A percentile compares a stretch with the other conserved stretches of the same genome.
Conservation (phyloP, 164 flowering plant species). For the Aristolochia fimbriata region DNA sequence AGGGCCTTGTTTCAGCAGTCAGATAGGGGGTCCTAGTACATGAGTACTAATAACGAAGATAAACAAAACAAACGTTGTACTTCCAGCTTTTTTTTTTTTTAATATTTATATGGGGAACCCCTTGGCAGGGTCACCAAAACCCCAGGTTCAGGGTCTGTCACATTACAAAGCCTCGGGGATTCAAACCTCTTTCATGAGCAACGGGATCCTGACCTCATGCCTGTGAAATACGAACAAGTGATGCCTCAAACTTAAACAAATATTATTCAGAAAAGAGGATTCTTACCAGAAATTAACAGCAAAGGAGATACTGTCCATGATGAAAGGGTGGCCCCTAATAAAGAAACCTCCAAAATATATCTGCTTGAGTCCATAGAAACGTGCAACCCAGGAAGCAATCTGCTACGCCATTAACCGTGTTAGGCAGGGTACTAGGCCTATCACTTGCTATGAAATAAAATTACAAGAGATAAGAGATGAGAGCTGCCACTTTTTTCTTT, state of each 20-base stretch:
- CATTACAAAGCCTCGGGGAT: no score
- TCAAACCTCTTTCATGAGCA: no score
- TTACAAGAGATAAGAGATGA: neutral
- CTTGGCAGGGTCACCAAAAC: no score
- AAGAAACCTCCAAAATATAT: constrained; percentile 99
- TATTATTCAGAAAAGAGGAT: neutral
- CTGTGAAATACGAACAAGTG: no score
- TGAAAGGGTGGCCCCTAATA: constrained; percentile 93
- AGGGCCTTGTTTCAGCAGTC: no score
- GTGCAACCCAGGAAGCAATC: constrained; percentile 85
- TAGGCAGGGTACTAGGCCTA: neutral
- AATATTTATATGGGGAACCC: no score
- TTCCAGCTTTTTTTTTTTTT: neutral
- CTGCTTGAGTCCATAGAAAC: constrained; percentile 84
- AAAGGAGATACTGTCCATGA: constrained; percentile 96
- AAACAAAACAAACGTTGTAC: neutral
- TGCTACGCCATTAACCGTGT: constrained; percentile 6
- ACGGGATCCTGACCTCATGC: no score
- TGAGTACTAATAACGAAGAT: neutral
- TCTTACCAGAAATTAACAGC: constrained; percentile 90
- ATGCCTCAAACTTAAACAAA: neutral
- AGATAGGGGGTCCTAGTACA: neutral
- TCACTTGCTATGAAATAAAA: neutral
- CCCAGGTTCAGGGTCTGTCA: no score
- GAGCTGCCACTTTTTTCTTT: no score